A percentile compares a stretch with the other conserved stretches of the same genome.
These are phyloP conservation scores for Mycotypha africana DNA, from an alignment of 371 early-diverging fungal species.

Conservation along the genomic window DNA sequence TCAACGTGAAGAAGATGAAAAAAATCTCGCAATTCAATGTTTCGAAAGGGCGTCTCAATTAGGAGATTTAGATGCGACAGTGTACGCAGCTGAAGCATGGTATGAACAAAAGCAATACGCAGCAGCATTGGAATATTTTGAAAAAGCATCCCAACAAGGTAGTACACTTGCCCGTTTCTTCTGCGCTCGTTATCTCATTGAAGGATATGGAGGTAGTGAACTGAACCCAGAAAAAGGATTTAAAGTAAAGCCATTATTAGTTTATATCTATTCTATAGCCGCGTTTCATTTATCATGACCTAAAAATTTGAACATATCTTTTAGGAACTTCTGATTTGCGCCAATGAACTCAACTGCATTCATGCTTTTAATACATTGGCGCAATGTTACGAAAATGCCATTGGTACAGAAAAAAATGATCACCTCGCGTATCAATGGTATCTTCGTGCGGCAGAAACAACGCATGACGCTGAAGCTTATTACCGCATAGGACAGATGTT, in stretches of 20 bases:
- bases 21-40: constrained; percentile 24
- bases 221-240: constrained; percentile 33
- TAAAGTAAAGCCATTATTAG: constrained; percentile 20
- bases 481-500: constrained; percentile 36
- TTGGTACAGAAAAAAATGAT: constrained; percentile 42
- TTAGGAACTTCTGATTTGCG: constrained; percentile 38
- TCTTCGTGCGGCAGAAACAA: constrained; percentile 23
- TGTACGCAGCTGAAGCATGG: constrained; percentile 39
- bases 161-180: constrained; percentile 33
- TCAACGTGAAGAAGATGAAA: constrained; percentile 25
- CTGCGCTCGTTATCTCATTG: constrained; percentile 35
- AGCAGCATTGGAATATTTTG: constrained; percentile 35
- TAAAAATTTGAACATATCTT: background rate
- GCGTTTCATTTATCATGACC: no score
- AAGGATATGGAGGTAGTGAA: constrained; percentile 31
- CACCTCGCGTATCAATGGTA: constrained; percentile 40
- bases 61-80: constrained; percentile 36
- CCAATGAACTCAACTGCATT: constrained; percentile 26
- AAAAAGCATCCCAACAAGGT: constrained; percentile 35
- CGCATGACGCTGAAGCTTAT: constrained; percentile 37
- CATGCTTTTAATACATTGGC: constrained; percentile 37
- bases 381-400: constrained; percentile 41
- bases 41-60: constrained; percentile 36
- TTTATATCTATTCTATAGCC: no score
- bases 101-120: constrained; percentile 41